Percentiles rank a stretch among this genome's conserved stretches.
Evolutionary conservation across 768 basidiomycete species (phyloP).

Genomic region (Suillus americanus): DNA sequence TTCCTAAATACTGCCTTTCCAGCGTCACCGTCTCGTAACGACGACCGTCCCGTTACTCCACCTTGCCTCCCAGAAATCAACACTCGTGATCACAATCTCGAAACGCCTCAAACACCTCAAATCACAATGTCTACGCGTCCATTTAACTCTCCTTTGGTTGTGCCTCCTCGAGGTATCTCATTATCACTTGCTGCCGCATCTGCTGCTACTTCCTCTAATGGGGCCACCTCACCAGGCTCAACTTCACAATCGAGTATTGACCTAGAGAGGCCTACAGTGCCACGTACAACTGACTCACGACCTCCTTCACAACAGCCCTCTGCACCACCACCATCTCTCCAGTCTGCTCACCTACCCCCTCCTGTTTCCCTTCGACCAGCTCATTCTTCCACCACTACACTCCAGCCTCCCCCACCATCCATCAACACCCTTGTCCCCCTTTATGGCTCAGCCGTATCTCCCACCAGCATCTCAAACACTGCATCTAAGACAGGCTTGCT

Average conservation of each 20-base stretch:
- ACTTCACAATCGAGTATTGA: constrained; percentile 23
- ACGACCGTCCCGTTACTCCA: constrained; percentile 24
- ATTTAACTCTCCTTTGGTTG: constrained; percentile 13
- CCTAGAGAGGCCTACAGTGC: neutral
- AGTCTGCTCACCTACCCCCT: neutral
- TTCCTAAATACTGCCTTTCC: neutral
- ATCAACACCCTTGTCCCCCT: constrained; percentile 18
- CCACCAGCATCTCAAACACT: constrained; percentile 19
- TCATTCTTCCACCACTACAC: constrained; percentile 18
- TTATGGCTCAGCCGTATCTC: constrained; percentile 3
- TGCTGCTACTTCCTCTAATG: constrained; percentile 1
- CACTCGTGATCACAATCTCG: constrained; percentile 8
- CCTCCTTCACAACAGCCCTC: constrained; percentile 10
- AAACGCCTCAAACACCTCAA: constrained; percentile 8
- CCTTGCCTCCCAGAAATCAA: constrained; percentile 17
- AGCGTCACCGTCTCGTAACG: constrained; percentile 12
- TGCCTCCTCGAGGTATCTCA: constrained; percentile 24
- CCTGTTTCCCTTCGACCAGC: constrained; percentile 7
- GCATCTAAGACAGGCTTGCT: constrained; percentile 14
- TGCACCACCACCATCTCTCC: constrained; percentile 11
- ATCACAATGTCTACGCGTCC: neutral
- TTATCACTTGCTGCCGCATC: constrained; percentile 14
- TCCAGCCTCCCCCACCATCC: constrained; percentile 37
- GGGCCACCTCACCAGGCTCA: constrained; percentile 18
- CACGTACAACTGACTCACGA: neutral